Evolutionary conservation across 176 grass and related monocot genomes (phyloP), one percentile per base, ranked within the genome.

Genomic region (Phyllostachys edulis): DNA sequence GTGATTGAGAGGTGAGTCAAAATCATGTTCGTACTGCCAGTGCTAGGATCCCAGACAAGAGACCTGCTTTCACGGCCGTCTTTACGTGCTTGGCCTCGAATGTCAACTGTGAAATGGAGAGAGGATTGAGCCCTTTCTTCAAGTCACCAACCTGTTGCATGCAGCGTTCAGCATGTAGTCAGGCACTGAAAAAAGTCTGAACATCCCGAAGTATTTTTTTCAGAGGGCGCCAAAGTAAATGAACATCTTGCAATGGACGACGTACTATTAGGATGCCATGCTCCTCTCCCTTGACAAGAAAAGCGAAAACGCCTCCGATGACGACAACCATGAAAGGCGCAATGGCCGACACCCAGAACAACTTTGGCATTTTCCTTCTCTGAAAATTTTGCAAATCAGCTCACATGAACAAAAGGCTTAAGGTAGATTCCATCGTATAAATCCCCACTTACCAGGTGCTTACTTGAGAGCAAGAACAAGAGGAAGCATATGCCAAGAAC

Each of bases 281-380:
- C 29, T 96, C 89, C 5, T 99, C 90, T 27, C 85, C 93, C 42
- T 99, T 85, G 67, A 95, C 91, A 15, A 99, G 79, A 75, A 90
- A 99, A 63, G 89, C 84, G 46, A 99, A 96, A 66, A 96, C 5
- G 32, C 93, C 91, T 23, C 96, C 96, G 16, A 87, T 72, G 67
- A 99, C 29, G 51, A 99, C 93, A 32, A 99, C 88, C 55, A 99
- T 42, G 59, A 99, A 85, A 29, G 96, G 96, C 21, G 93, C 83
- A 42, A 99, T 94, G 63, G 91, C 91, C 62, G 96, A 88, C 82
- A 99, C 89, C 96, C 91, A 99, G 77, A 99, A 99, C 18, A 99
- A 3, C 20, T 85, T 85, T 62, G 91, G 96, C 61, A 57, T 72
- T 88, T 92, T 99, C 49, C 61, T 88, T 81, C 85, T 99, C 96